Conservation (phyloP, 2,329 filamentous ascomycete species). For the Plectosphaerella cucumerina region DNA sequence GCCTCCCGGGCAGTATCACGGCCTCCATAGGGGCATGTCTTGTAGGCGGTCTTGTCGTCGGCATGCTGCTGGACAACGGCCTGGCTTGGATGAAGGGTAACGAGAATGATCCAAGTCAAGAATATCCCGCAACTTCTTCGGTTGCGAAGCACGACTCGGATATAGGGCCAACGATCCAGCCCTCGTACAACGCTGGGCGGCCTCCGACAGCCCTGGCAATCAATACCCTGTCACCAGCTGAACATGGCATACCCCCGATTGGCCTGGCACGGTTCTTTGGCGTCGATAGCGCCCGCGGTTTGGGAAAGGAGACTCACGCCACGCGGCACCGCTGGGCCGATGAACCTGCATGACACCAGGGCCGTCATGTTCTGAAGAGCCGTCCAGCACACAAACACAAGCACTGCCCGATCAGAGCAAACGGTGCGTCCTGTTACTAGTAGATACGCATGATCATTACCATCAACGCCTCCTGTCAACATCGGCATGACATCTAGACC, state of each 20-base stretch:
- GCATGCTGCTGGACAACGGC: too few relatives aligned
- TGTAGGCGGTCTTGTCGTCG: neutral
- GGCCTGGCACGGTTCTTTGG: neutral
- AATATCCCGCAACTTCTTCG: too few relatives aligned
- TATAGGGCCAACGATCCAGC: too few relatives aligned
- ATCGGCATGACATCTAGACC: slow-evolving; percentile 11
- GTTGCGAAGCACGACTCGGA: too few relatives aligned
- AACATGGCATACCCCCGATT: neutral
- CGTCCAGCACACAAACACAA: slow-evolving; percentile 11
- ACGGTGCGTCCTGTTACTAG: slow-evolving; percentile 13
- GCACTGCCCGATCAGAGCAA: slow-evolving; percentile 15
- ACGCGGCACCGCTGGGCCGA: slow-evolving; percentile 10
- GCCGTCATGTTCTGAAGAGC: too few relatives aligned
- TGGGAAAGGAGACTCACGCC: neutral
- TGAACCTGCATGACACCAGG: too few relatives aligned
- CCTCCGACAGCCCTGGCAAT: too few relatives aligned
- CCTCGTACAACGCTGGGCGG: too few relatives aligned
- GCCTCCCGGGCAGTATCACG: neutral
- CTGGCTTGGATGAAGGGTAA: too few relatives aligned
- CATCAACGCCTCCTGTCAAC: slow-evolving; percentile 13
- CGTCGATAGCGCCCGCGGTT: neutral
- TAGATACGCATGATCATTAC: slow-evolving; percentile 14
- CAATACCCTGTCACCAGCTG: too few relatives aligned
- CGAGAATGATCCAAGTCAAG: too few relatives aligned
- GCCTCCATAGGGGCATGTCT: slow-evolving; percentile 4